Base-by-base conservation (phyloP, 2,329 filamentous ascomycete species). In the Cordyceps farinosa region DNA sequence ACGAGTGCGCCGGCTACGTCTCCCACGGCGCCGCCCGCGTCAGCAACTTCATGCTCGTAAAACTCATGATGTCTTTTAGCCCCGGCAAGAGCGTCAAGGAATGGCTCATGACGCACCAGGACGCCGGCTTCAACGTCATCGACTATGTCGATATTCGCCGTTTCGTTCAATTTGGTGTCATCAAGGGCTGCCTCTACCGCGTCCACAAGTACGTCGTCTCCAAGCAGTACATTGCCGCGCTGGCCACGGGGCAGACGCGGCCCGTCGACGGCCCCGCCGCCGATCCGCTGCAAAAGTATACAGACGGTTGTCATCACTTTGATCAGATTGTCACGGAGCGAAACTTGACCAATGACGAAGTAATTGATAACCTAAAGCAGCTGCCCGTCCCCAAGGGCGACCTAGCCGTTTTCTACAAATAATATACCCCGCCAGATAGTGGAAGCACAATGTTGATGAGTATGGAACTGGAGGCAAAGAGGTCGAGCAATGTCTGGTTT, bases 131-230 rank as follows among this genome's bases (percentile, higher is more conserved):
- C 65, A 82, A 87, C 64, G 82, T 90, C 45, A 82, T 97, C 9
- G 80, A 84, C 13, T 88, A 89, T 70, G 87, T 99, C 63, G 95
- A 99, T 74, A 87, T 97, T 62, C 87, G 95, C 13, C 88, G 95
- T 34, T 88, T 99, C 66, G 91, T 98, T 66, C 96, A 96, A 64
- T 99, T 98, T 71, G 95, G 94, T 63, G 85, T 97, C 64, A 96
- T 98, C 74, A 98, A 98, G 77, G 93, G 94, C 17, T 90, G 96
- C 68, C 78, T 99, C 30, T 97, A 97, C 75, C 87, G 95, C 40
- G 89, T 97, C 47, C 92, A 98, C 78, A 96, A 95, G 74, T 96
- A 96, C 73, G 90, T 92, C 34, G 85, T 96, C 1, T 87, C 84
- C 4, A 86, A 86, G 70, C 83, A 86, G 72, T 85, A 87, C 68